phyloP scores from a whole-genome alignment of 768 basidiomycete species.

The Phaeotremella skinneri region DNA sequence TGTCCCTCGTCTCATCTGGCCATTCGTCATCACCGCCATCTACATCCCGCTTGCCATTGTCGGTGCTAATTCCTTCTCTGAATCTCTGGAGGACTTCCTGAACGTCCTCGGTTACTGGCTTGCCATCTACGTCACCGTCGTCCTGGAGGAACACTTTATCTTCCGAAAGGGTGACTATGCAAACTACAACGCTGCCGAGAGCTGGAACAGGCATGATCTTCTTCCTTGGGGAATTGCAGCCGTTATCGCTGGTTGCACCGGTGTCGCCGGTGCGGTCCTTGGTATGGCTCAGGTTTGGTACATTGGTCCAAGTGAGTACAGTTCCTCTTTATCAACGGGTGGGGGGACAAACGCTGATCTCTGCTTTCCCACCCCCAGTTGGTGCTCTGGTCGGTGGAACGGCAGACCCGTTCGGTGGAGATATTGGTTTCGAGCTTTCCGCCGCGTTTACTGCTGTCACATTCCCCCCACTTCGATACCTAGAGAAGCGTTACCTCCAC shows the following conservation, averaged over 20 bases:
- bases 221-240: conserved; percentile 55
- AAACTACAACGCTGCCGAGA: conserved; percentile 53
- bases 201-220: conserved; percentile 43
- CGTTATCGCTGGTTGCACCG: conserved; percentile 48
- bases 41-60: conserved; percentile 58
- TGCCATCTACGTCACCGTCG: conserved; percentile 56
- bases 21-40: conserved; percentile 53
- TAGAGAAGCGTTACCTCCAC: conserved; percentile 54
- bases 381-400: conserved; percentile 55
- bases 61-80: conserved; percentile 56
- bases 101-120: conserved; percentile 56
- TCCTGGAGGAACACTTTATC: conserved; percentile 59
- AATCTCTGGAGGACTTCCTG: conserved; percentile 55
- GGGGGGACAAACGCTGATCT: neutral
- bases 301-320: conserved; percentile 52
- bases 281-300: conserved; percentile 61
- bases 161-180: conserved; percentile 54
- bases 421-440: conserved; percentile 60
- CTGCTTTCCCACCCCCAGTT: conserved; percentile 47
- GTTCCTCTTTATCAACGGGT: neutral
- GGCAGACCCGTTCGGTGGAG: conserved; percentile 53
- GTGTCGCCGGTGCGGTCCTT: conserved; percentile 56
- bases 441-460: conserved; percentile 58
- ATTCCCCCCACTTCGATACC: conserved; percentile 57
- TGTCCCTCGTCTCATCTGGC: conserved; percentile 52